Evolutionary conservation across 176 grass and related monocot species (phyloP).

Genomic region (Oryza glumipatula): DNA sequence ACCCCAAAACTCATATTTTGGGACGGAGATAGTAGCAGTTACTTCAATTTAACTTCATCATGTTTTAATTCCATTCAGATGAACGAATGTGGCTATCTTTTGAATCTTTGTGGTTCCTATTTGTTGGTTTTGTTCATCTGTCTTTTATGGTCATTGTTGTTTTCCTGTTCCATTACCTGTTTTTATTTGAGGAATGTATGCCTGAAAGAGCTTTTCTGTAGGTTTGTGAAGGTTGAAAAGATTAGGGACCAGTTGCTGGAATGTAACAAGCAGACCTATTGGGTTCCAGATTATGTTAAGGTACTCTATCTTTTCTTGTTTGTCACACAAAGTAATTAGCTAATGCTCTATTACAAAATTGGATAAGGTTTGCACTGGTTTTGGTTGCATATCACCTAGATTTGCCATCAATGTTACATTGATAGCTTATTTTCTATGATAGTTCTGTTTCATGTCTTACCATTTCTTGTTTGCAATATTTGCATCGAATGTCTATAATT

Average conservation of each 20-base stretch:
- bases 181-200: conserved; percentile 37
- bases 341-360: background rate
- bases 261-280: conserved; percentile 93
- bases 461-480: conserved; percentile 26
- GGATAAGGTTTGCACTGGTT: background rate
- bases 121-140: conserved; percentile 12
- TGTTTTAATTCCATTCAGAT: conserved; percentile 5
- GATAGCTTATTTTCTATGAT: background rate
- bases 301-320: conserved; percentile 47
- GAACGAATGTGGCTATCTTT: conserved; percentile 6
- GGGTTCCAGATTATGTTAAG: conserved; percentile 99
- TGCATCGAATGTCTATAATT: conserved; percentile 4
- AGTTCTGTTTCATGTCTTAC: background rate
- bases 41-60: conserved; percentile 21
- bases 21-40: background rate
- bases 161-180: conserved; percentile 14
- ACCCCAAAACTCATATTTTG: no score
- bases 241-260: conserved; percentile 93
- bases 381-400: background rate
- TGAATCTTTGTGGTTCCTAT: conserved; percentile 24
- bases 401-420: conserved; percentile 1
- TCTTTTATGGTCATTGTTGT: conserved; percentile 7
- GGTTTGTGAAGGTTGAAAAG: conserved; percentile 98
- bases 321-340: background rate
- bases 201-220: conserved; percentile 49